These are phyloP conservation scores for Nemania serpens DNA, from an alignment of 2,329 filamentous ascomycete species.

Conservation along the genomic window DNA sequence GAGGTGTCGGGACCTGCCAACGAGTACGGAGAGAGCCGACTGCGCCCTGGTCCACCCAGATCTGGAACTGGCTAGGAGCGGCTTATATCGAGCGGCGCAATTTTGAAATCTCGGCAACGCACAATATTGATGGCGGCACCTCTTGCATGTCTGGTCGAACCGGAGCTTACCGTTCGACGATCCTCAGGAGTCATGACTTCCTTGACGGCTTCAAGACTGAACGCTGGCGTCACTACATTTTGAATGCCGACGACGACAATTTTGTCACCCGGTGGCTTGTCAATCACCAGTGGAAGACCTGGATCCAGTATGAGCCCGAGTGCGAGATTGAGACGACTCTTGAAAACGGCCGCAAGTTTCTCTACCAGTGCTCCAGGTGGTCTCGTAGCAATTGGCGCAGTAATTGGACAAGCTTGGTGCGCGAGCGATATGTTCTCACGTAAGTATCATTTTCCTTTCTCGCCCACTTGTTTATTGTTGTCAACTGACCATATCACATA, in stretches of 20 bases:
- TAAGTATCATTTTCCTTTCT: conserved; percentile 57
- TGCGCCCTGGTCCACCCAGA: conserved; percentile 61
- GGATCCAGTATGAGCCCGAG: conserved; percentile 90
- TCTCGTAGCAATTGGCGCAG: conserved; percentile 97
- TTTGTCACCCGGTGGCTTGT: conserved; percentile 97
- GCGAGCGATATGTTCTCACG: conserved; percentile 84
- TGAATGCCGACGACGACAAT: conserved; percentile 97
- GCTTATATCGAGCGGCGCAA: conserved; percentile 93
- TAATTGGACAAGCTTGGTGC: conserved; percentile 88
- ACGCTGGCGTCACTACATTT: conserved; percentile 83
- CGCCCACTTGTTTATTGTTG: neutral
- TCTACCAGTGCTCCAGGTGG: conserved; percentile 94
- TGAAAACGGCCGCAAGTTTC: conserved; percentile 84
- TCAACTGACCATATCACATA: conserved; percentile 45
- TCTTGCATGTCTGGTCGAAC: conserved; percentile 96
- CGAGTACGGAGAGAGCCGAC: conserved; percentile 73
- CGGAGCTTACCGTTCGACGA: conserved; percentile 87
- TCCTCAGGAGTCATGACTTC: conserved; percentile 84
- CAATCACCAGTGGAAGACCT: conserved; percentile 88
- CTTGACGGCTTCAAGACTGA: conserved; percentile 89
- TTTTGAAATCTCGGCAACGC: conserved; percentile 95
- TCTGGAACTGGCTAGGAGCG: conserved; percentile 89
- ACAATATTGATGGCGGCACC: conserved; percentile 92
- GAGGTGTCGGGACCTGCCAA: conserved; percentile 92
- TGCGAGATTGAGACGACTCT: conserved; percentile 92